Evolutionary conservation across 2,329 filamentous ascomycete genomes (phyloP), one percentile per base, ranked within the genome.

Genomic region (Cytospora paraplurivora): DNA sequence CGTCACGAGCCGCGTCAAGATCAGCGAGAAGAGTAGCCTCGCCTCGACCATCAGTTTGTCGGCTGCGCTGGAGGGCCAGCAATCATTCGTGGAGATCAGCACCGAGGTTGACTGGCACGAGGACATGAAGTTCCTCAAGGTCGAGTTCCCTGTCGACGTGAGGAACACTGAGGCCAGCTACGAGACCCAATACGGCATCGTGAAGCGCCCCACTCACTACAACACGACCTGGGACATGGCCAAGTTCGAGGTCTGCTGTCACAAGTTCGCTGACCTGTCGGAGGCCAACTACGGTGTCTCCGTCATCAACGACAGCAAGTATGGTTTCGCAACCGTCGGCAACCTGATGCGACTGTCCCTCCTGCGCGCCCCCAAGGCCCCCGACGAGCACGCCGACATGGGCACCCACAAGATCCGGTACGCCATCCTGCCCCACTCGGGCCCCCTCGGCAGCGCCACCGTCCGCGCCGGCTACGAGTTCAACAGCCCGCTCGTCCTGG

Each of bases 61-160:
- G 2, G 90, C 92, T 1, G 84, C 87, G 15, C 77, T 90, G 21
- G 81, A 86, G 57, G 85, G 85, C 47, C 79, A 87, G 38, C 84
- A 86, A 37, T 89, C 88, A 0, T 88, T 87, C 68, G 84, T 98
- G 17, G 90, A 96, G 68, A 88, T 94, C 67, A 84, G 87, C 49
- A 90, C 89, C 57, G 92, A 96, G 69, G 91, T 98, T n/a, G 92
- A 97, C 73, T 99, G 95, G 95, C 90, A 89, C 69, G 95, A 99
- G 76, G 92, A 87, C 13, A 97, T 95, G 89, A 96, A 95, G 74
- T 98, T 98, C 82, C 85, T 99, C 72, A 99, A 99, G 81, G 94
- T 98, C 57, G 95, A 99, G 75, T 99, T 99, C 78, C 94, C 95
- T 0, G 93, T 97, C 67, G 89, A 96, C 71, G 84, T 98, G 67